Base-by-base conservation (phyloP, 257 asterid species). In the Nicotiana knightiana region DNA sequence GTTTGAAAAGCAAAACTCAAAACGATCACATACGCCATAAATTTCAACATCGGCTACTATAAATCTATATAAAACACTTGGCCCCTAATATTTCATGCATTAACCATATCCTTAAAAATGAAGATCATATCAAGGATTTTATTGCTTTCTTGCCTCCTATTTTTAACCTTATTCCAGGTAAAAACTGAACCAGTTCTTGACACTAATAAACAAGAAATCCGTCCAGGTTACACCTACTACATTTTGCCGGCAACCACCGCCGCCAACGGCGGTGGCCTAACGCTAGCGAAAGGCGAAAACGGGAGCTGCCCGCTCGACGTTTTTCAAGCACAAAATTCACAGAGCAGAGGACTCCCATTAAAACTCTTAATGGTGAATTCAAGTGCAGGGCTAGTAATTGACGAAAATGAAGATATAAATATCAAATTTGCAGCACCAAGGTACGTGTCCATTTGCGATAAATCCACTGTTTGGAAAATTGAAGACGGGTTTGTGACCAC, bases 381-480 rank as follows among this genome's bases (percentile, higher is more conserved):
- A 0, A 37, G 58, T 3, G 43, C 58, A 0, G 82, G 82, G 0
- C 11, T 64, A 46, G 5, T 79, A 15, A 13, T 59, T 0, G 62
- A 73, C n/a, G 73, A 21, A n/a, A n/a, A 61, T 46, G 82, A 61
- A 1, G 82, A 79, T 6, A 4, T 79, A 64, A 79, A 61, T 24
- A 58, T 79, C 2, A 17, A 79, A 61, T 79, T 79, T 2, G 73
- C 70, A 5, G 39, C 84, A 43, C 53, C 21, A 16, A 16, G 68
- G 35, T 58, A 21, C 59, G 58, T 28, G 21, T 79, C 73, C 0
- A 63, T 37, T 0, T 84, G 82, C 13, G 39, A 28, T 9, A 10
- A 18, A 37, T 37, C 84, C 16, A 81, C 64, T 16, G 57, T 81
- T 13, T 85, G 83, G 85, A 39, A 33, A 51, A 66, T 86, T 3